Evolutionary conservation across 2,329 filamentous ascomycete genomes (phyloP).

Genomic region (Botrytis fragariae): DNA sequence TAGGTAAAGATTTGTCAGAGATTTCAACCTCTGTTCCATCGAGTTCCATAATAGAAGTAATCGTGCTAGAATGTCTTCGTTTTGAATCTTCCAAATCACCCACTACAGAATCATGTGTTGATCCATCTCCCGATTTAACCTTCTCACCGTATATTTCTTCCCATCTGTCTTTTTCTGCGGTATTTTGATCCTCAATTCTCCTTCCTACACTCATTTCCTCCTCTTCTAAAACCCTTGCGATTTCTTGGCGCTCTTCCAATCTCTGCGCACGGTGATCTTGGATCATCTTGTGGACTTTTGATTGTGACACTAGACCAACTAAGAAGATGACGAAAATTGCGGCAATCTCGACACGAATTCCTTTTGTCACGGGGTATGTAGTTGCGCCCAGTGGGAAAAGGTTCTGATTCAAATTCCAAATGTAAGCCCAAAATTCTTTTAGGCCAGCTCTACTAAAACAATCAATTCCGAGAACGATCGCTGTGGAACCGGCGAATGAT

Average conservation of each 20-base stretch:
- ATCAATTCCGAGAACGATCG: slow-evolving; percentile 79
- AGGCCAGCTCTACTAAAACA: slow-evolving; percentile 86
- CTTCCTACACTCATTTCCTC: slow-evolving; percentile 71
- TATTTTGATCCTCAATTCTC: slow-evolving; percentile 60
- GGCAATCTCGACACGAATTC: slow-evolving; percentile 82
- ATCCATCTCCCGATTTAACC: slow-evolving; percentile 35
- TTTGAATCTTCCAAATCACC: slow-evolving; percentile 49
- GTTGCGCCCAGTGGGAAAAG: slow-evolving; percentile 74
- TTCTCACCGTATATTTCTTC: slow-evolving; percentile 72
- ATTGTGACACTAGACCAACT: slow-evolving; percentile 77
- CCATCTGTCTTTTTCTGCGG: slow-evolving; percentile 66
- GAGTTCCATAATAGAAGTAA: slow-evolving; percentile 38
- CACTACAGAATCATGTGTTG: slow-evolving; percentile 35
- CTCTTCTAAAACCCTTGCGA: slow-evolving; percentile 53
- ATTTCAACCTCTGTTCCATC: slow-evolving; percentile 54
- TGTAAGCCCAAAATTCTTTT: slow-evolving; percentile 94
- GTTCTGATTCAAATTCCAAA: slow-evolving; percentile 78
- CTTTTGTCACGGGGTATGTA: slow-evolving; percentile 82
- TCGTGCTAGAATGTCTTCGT: slow-evolving; percentile 32
- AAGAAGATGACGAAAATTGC: slow-evolving; percentile 71
- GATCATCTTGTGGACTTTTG: slow-evolving; percentile 82
- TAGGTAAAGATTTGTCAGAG: slow-evolving; percentile 41
- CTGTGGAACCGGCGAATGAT: slow-evolving; percentile 78
- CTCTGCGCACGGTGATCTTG: slow-evolving; percentile 57
- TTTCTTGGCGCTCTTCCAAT: slow-evolving; percentile 50